Evolutionary conservation across 495 filamentous ascomycete genomes (phyloP), one percentile per base, ranked within the genome.

Genomic region (Pseudomonodictys pantanalensis): DNA sequence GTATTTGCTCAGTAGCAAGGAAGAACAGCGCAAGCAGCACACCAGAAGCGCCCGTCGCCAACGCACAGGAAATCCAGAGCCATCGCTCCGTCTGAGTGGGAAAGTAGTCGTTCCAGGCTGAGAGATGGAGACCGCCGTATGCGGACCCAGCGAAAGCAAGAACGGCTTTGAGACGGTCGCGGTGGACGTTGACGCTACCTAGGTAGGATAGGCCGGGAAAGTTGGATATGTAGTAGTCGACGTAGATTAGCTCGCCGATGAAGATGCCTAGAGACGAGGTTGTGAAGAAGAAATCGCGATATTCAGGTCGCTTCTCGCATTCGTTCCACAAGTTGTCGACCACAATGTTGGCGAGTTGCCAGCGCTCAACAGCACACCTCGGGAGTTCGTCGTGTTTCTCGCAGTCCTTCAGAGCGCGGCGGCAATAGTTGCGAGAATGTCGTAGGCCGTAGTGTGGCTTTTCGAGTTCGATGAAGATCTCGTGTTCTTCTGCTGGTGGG

Each of bases 101-200:
- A 22, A 52, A 59, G 47, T 52, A 59, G 11, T 59, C 56, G 29
- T 59, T 52, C 56, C 56, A 59, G 1, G 56, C 56, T 1, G 46
- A 38, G 17, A 59, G 17, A 43, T 59, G 56, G 3, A 59, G 56
- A 3, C 30, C 56, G 6, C 56, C 56, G 47, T 59, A 59, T 2
- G 56, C 56, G 15, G 56, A 33, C 1, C 30, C 56, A 7, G 48
- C 56, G 20, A 59, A 52, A 0, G 56, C 46, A 3, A 52, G 46
- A 1, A 51, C 47, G 17, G 56, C 52, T 23, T 59, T 59, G 6
- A 59, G 48, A 8, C 26, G 24, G 47, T 59, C 56, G 11, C 42
- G 39, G 42, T 59, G 56, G 24, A 59, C 30, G 29, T 51, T 51
- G 6, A 51, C 46, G 15, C 46, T 43, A 3, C 56, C 56, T 9